Conservation (phyloP, 495 filamentous ascomycete genomes). For the Xylaria scruposa region DNA sequence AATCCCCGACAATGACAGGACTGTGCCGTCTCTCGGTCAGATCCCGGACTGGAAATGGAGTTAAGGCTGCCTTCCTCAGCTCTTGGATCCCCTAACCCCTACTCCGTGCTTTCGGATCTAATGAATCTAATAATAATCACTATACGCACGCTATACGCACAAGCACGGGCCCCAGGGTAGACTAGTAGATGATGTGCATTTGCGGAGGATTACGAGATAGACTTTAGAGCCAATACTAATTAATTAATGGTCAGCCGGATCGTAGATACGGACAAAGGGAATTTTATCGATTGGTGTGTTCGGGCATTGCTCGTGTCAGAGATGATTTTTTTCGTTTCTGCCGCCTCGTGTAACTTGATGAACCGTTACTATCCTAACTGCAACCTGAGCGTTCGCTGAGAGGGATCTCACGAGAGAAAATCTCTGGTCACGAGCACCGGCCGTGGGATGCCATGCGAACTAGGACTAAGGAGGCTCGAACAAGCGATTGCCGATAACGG, state of each 20-base stretch:
- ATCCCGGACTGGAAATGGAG: conserved; percentile 15
- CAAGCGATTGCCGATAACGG: neutral
- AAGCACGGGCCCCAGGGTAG: neutral
- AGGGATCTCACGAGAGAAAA: conserved; percentile 15
- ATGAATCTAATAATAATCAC: conserved; percentile 15
- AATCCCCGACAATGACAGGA: conserved; percentile 1
- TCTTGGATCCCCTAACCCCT: neutral
- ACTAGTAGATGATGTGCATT: conserved; percentile 15
- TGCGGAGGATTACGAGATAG: conserved; percentile 15
- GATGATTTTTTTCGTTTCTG: neutral
- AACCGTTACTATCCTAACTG: neutral
- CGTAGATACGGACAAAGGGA: neutral
- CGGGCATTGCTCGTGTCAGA: conserved; percentile 3
- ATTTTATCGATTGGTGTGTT: neutral
- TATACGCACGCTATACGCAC: neutral
- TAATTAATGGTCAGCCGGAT: conserved; percentile 9
- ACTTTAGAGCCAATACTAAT: neutral
- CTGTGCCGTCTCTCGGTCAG: conserved; percentile 3
- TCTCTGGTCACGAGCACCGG: neutral
- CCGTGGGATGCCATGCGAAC: conserved; percentile 10
- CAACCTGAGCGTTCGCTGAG: neutral
- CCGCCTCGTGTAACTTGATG: conserved; percentile 13
- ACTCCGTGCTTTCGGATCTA: conserved; percentile 6
- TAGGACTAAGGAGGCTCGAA: neutral
- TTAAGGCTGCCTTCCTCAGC: conserved; percentile 11